Evolutionary conservation across 768 basidiomycete genomes (phyloP).

Genomic region (Lyophyllum shimeji): DNA sequence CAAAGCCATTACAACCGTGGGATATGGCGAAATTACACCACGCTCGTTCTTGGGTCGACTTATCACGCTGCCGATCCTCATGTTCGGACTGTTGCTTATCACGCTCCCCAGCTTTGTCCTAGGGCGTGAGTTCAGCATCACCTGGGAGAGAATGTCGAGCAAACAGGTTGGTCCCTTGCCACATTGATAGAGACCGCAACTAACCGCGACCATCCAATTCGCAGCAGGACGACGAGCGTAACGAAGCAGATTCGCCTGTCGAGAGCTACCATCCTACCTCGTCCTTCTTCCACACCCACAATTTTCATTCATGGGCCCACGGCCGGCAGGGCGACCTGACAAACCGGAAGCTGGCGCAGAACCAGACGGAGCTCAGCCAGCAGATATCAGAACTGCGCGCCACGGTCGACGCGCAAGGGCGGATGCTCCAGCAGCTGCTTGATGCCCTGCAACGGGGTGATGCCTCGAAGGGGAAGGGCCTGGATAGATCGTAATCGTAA

Average conservation of each 20-base stretch:
- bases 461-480: constrained; percentile 18
- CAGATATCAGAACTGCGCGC: constrained; percentile 61
- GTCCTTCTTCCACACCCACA: constrained; percentile 12
- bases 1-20: constrained; percentile 85
- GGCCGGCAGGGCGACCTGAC: constrained; percentile 41
- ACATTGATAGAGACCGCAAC: neutral
- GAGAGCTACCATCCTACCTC: neutral
- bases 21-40: constrained; percentile 91
- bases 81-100: constrained; percentile 86
- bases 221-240: constrained; percentile 16
- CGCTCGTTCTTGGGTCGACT: constrained; percentile 85
- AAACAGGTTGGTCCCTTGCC: constrained; percentile 31
- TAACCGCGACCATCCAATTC: neutral
- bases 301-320: constrained; percentile 7
- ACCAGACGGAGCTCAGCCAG: constrained; percentile 62
- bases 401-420: constrained; percentile 59
- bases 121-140: constrained; percentile 85
- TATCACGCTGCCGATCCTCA: constrained; percentile 81
- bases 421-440: constrained; percentile 42
- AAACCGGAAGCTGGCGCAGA: constrained; percentile 62
- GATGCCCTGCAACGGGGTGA: constrained; percentile 26
- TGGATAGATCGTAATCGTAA: constrained; percentile 6
- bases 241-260: constrained; percentile 14
- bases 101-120: constrained; percentile 91
- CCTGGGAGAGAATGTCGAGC: constrained; percentile 81